Base-by-base conservation (phyloP, 2,329 filamentous ascomycete species). In the Pochonia chlamydosporia region DNA sequence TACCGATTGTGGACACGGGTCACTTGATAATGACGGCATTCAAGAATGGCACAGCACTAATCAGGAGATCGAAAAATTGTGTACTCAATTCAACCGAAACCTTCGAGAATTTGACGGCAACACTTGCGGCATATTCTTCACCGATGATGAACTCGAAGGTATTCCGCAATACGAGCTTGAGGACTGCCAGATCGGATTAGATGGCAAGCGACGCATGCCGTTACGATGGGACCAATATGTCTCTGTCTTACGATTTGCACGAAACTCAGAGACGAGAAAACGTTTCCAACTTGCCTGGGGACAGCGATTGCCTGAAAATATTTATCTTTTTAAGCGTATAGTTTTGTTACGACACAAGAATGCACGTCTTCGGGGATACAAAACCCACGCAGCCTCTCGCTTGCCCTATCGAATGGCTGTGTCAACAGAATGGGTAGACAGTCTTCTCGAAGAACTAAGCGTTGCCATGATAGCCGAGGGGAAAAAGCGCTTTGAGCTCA, bases 71-170 rank as follows among this genome's bases (percentile, higher is more conserved):
- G 76, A 75, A 35, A 68, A 74, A 48, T 63, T 80, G 52, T 67
- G 69, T 57, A 75, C 76, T 44, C 65, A 68, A 4, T 80, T 79
- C 60, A 73, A 75, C 50, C 77, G 76, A 58, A 78, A 74, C 44
- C 59, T 81, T 45, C 76, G 77, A 44, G n/a, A n/a, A n/a, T n/a
- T n/a, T n/a, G n/a, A n/a, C n/a, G n/a, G n/a, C n/a, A n/a, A n/a
- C n/a, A n/a, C n/a, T n/a, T n/a, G n/a, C n/a, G n/a, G n/a, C n/a
- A n/a, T n/a, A n/a, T n/a, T n/a, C n/a, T 70, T 73, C 1, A 49
- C 79, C 25, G 63, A 61, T 2, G 63, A 74, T 44, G 72, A 79
- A 59, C 61, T 81, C 18, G 65, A 74, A 5, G 77, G 77, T 0
- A 30, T 56, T 3, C 43, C 52, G 1, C 16, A 16, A 7, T 6